A percentile compares a stretch with the other conserved stretches of the same genome.
Conservation (phyloP, 306 rosid species). For the Ammopiptanthus mongolicus region DNA sequence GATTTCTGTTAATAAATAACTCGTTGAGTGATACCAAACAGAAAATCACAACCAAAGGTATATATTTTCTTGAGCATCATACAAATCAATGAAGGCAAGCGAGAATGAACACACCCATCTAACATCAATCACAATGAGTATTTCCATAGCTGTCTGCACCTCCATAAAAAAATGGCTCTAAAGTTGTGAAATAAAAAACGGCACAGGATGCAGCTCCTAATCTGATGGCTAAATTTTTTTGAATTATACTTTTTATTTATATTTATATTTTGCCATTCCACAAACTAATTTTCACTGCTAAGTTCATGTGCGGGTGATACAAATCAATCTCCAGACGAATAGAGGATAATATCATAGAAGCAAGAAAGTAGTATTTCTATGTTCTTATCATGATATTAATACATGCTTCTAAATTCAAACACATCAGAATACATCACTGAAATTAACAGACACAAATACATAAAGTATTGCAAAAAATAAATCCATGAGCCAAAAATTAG, state of each 20-base stretch:
- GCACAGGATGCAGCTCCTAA: not conserved
- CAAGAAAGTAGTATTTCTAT: not conserved
- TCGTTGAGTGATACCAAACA: not conserved
- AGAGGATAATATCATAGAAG: not conserved
- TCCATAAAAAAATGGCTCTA: not conserved
- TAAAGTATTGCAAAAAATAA: not conserved
- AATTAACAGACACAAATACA: not conserved
- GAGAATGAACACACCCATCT: not conserved
- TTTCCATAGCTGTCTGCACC: not conserved
- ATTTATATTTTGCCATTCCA: not conserved
- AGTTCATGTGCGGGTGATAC: not conserved
- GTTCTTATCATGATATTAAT: not conserved
- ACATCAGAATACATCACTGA: not conserved
- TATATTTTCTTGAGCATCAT: not conserved
- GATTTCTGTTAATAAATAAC: not conserved
- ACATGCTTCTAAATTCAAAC: not conserved
- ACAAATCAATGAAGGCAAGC: not conserved
- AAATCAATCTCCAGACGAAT: not conserved
- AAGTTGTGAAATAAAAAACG: too few relatives aligned
- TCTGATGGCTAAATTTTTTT: not conserved
- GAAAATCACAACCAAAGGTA: not conserved
- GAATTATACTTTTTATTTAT: too few relatives aligned
- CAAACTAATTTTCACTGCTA: not conserved
- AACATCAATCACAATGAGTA: not conserved
- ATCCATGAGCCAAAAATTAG: not conserved